Conservation (phyloP, 352 stramenopile genomes). For the Hyaloperonospora brassicae region DNA sequence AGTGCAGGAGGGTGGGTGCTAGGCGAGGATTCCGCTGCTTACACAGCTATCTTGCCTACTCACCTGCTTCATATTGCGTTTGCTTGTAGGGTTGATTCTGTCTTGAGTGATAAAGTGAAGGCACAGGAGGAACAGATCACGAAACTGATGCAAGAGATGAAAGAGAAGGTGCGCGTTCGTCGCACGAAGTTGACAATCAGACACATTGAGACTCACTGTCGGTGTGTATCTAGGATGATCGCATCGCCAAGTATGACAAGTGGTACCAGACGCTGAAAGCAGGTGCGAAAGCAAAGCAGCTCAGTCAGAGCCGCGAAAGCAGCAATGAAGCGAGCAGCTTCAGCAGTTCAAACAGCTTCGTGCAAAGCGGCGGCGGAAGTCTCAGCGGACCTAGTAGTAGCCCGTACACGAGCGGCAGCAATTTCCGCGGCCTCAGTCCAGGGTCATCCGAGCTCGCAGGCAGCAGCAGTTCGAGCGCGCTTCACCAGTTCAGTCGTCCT, state of each 20-base stretch:
- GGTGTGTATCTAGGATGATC: slow-evolving; percentile 37
- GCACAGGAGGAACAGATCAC: slow-evolving; percentile 51
- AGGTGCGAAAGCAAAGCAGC: slow-evolving; percentile 74
- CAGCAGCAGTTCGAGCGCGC: slow-evolving; percentile 8
- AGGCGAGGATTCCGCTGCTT: not conserved
- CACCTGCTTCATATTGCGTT: slow-evolving; percentile 4
- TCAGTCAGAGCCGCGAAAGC: slow-evolving; percentile 42
- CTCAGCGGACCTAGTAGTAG: slow-evolving; percentile 27
- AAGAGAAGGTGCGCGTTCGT: slow-evolving; percentile 25
- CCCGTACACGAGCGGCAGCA: slow-evolving; percentile 65
- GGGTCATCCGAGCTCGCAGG: slow-evolving; percentile 13
- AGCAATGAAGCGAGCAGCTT: slow-evolving; percentile 28
- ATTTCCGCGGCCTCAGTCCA: slow-evolving; percentile 37
- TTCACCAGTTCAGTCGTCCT: slow-evolving; percentile 29
- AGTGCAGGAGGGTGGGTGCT: slow-evolving; percentile 13
- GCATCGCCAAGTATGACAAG: slow-evolving; percentile 77
- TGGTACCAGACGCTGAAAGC: slow-evolving; percentile 84
- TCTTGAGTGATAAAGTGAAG: slow-evolving; percentile 32
- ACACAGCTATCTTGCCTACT: slow-evolving; percentile 2
- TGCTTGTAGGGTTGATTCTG: slow-evolving; percentile 12
- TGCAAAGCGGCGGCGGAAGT: slow-evolving; percentile 22
- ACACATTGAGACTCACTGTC: slow-evolving; percentile 2
- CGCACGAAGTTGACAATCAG: not conserved
- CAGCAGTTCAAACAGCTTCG: slow-evolving; percentile 31
- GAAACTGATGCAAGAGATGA: slow-evolving; percentile 43